Evolutionary conservation across 2,329 filamentous ascomycete species (phyloP).

Genomic region (Colletotrichum trifolii): DNA sequence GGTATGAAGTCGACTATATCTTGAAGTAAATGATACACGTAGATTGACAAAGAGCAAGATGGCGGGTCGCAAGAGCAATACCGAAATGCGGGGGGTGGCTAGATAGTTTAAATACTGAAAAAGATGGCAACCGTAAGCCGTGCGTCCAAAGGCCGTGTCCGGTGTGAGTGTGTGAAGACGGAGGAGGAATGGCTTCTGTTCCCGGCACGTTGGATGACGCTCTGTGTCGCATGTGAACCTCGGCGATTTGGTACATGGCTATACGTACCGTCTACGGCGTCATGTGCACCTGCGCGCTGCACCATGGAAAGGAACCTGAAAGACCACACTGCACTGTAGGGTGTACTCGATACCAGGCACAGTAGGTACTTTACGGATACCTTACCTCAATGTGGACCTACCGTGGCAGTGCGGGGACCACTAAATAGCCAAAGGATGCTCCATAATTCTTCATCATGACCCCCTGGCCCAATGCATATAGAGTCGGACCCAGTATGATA

Average conservation of each 20-base stretch:
- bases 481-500: too few relatives aligned
- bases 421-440: too few relatives aligned
- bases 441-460: too few relatives aligned
- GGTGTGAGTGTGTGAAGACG: conserved; percentile 20
- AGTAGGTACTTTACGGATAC: too few relatives aligned
- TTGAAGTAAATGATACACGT: neutral
- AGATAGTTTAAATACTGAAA: conserved; percentile 33
- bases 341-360: too few relatives aligned
- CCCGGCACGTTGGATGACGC: conserved; percentile 21
- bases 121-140: conserved; percentile 26
- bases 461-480: too few relatives aligned
- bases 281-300: conserved; percentile 27
- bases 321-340: too few relatives aligned
- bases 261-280: conserved; percentile 4
- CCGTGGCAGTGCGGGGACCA: too few relatives aligned
- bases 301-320: neutral
- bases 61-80: conserved; percentile 13
- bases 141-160: conserved; percentile 16
- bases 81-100: conserved; percentile 22
- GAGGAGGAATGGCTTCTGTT: conserved; percentile 20
- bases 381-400: too few relatives aligned
- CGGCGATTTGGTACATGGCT: conserved; percentile 28
- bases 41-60: neutral
- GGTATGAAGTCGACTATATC: neutral
- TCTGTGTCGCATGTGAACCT: conserved; percentile 39